These are phyloP conservation scores for Endotrypanum monterogeii DNA, from an alignment of 208 protist species.

Conservation along the genomic window DNA sequence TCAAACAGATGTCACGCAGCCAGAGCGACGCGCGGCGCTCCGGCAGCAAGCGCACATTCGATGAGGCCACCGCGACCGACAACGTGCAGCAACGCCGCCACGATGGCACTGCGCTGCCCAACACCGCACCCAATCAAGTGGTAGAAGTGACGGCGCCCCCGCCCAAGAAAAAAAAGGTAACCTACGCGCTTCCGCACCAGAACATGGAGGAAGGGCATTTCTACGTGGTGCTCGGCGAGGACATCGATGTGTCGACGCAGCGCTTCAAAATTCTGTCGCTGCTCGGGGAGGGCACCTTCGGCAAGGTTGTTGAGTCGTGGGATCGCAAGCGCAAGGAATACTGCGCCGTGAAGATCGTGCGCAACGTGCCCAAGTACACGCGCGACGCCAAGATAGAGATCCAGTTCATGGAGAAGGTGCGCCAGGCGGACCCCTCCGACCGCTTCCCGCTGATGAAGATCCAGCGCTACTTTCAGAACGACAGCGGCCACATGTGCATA, in stretches of 20 bases:
- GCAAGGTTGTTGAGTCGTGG: conserved; percentile 89
- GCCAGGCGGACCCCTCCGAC: conserved; percentile 64
- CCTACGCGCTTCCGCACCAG: conserved; percentile 80
- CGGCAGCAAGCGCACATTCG: conserved; percentile 79
- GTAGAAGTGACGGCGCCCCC: conserved; percentile 44
- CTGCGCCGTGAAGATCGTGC: conserved; percentile 90
- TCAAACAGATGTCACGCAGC: conserved; percentile 21
- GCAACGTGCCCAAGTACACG: conserved; percentile 85
- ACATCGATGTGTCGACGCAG: conserved; percentile 85
- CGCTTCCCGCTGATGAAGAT: conserved; percentile 81
- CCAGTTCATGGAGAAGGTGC: conserved; percentile 84
- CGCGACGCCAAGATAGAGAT: conserved; percentile 89
- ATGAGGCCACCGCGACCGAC: conserved; percentile 62
- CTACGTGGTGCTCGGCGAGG: conserved; percentile 89
- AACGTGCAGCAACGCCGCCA: conserved; percentile 24
- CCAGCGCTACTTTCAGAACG: conserved; percentile 82
- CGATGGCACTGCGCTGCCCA: conserved; percentile 16
- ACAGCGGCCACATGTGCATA: conserved; percentile 85
- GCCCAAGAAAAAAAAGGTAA: conserved; percentile 81
- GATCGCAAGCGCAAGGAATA: conserved; percentile 87
- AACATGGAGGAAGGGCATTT: conserved; percentile 91
- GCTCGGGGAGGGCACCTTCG: conserved; percentile 89
- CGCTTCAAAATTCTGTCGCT: conserved; percentile 91
- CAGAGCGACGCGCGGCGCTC: conserved; percentile 49
- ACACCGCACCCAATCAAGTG: conserved; percentile 37